These are phyloP conservation scores for Madurella mycetomatis DNA, from an alignment of 2,329 filamentous ascomycete genomes.

Conservation along the genomic window DNA sequence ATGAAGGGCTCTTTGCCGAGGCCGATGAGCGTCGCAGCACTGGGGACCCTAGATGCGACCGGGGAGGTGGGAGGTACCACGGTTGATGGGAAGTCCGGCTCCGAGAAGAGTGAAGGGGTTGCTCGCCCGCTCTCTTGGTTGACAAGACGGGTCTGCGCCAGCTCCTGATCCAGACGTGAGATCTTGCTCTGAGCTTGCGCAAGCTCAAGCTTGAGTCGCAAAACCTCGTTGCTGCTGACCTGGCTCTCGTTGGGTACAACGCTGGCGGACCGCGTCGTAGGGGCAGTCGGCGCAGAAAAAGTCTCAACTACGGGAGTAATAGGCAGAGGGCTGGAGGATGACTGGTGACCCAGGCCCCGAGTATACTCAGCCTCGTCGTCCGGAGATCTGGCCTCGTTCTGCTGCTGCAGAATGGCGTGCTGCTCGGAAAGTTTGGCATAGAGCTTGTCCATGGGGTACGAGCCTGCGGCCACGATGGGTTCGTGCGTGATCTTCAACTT, in stretches of 20 bases:
- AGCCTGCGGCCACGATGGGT: conserved; percentile 33
- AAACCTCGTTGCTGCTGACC: conserved; percentile 52
- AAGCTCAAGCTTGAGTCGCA: conserved; percentile 66
- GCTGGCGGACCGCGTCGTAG: conserved; percentile 51
- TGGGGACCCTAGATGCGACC: conserved; percentile 10
- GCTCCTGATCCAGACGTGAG: conserved; percentile 65
- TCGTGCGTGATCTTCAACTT: conserved; percentile 48
- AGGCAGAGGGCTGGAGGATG: conserved; percentile 56
- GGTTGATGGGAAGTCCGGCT: conserved; percentile 29
- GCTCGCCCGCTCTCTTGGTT: conserved; percentile 56
- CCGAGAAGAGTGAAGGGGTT: conserved; percentile 43
- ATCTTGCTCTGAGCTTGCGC: conserved; percentile 67
- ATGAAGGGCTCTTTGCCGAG: conserved; percentile 36
- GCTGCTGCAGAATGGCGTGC: conserved; percentile 54
- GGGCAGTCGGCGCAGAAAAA: conserved; percentile 43
- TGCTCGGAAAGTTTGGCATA: conserved; percentile 72
- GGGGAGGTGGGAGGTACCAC: conserved; percentile 19
- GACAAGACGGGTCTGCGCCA: conserved; percentile 58
- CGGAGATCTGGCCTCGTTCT: conserved; percentile 48
- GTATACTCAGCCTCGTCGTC: conserved; percentile 37
- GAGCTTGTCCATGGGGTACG: conserved; percentile 64
- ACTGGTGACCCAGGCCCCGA: conserved; percentile 42
- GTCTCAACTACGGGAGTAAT: conserved; percentile 57
- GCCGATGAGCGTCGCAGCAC: conserved; percentile 22
- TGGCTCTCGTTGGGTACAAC: conserved; percentile 42